These are phyloP conservation scores for Colletotrichum filicis DNA, from an alignment of 2,329 filamentous ascomycete genomes.

Conservation along the genomic window DNA sequence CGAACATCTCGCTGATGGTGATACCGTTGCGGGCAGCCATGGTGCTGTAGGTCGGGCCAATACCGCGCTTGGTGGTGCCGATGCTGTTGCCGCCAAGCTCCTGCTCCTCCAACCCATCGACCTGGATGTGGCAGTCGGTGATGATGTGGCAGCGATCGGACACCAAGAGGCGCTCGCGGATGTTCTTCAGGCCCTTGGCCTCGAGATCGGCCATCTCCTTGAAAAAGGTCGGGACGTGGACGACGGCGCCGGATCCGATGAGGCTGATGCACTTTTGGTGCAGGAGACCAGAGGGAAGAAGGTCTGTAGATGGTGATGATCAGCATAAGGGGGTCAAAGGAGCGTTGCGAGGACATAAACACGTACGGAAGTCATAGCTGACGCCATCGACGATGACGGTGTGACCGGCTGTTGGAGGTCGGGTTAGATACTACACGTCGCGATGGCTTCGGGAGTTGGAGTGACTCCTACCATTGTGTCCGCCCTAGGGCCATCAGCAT, in stretches of 20 bases:
- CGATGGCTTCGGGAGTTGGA: constrained; percentile 32
- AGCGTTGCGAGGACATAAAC: not conserved
- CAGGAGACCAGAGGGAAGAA: constrained; percentile 77
- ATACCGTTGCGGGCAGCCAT: constrained; percentile 73
- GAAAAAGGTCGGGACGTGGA: constrained; percentile 66
- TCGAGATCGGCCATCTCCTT: constrained; percentile 53
- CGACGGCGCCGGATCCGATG: constrained; percentile 76
- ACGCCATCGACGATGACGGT: constrained; percentile 35
- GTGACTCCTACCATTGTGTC: constrained; percentile 42
- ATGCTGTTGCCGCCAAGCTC: constrained; percentile 54
- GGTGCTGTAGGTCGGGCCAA: constrained; percentile 56
- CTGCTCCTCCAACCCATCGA: constrained; percentile 75
- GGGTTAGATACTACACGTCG: constrained; percentile 28
- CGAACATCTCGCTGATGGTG: constrained; percentile 74
- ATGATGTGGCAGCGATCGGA: constrained; percentile 72
- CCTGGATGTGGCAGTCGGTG: constrained; percentile 72
- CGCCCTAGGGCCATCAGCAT: constrained; percentile 41
- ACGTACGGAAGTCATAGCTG: constrained; percentile 38
- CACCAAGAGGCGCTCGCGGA: constrained; percentile 67
- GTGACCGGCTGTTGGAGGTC: constrained; percentile 31
- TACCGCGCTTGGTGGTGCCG: constrained; percentile 52
- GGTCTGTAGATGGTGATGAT: constrained; percentile 57
- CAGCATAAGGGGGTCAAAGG: constrained; percentile 33
- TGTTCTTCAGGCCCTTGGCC: constrained; percentile 47
- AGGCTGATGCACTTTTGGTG: constrained; percentile 78